Percentiles rank a stretch among this genome's conserved stretches.
Conservation (phyloP, 805 yeast species). For the Yamadazyma laniorum region DNA sequence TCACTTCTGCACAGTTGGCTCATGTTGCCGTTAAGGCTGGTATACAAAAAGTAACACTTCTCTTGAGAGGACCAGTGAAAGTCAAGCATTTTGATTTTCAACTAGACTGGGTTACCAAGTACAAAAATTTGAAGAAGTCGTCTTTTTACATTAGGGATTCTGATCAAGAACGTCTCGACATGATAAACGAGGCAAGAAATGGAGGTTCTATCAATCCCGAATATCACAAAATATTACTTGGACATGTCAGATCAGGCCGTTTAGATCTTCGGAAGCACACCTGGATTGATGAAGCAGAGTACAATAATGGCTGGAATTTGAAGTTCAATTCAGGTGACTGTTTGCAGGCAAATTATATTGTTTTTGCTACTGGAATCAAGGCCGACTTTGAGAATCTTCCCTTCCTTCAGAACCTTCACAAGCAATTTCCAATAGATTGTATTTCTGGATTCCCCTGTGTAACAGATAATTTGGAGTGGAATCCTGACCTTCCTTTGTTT, state of each 20-base stretch:
- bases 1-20: constrained; percentile 47
- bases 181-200: constrained; percentile 42
- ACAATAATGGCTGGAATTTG: constrained; percentile 23
- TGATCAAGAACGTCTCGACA: constrained; percentile 40
- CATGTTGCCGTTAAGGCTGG: constrained; percentile 34
- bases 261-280: constrained; percentile 29
- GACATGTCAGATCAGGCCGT: constrained; percentile 29
- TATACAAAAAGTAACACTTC: constrained; percentile 28
- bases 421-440: constrained; percentile 26
- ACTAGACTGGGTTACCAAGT: constrained; percentile 50
- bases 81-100: constrained; percentile 49
- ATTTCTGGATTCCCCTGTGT: constrained; percentile 42
- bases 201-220: constrained; percentile 49
- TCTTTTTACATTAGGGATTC: constrained; percentile 43
- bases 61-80: constrained; percentile 37
- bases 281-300: constrained; percentile 21
- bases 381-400: constrained; percentile 27
- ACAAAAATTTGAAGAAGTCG: constrained; percentile 43
- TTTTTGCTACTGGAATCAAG: constrained; percentile 42
- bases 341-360: constrained; percentile 27
- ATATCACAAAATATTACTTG: constrained; percentile 31
- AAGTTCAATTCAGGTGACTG: constrained; percentile 6
- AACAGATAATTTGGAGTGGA: constrained; percentile 46
- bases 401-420: constrained; percentile 28
- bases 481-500: constrained; percentile 35